Conservation (phyloP, 805 yeast species). For the Ogataea populi-albae region DNA sequence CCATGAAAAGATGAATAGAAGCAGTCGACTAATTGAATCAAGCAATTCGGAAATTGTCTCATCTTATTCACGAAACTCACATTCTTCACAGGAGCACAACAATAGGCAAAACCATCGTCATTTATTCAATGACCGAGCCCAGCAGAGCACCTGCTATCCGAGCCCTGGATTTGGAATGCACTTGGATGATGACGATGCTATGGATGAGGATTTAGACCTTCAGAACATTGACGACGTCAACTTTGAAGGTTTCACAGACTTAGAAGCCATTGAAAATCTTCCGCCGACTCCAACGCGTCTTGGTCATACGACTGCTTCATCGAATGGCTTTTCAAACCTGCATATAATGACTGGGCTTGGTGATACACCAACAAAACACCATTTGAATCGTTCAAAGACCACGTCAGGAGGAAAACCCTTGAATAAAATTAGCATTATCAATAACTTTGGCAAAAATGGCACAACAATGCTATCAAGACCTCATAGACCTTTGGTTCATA, state of each 20-base stretch:
- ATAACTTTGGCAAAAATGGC: constrained; percentile 1
- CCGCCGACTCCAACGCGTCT: constrained; percentile 46
- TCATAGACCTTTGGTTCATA: constrained; percentile 12
- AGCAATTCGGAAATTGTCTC: not conserved
- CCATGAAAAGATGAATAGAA: not conserved
- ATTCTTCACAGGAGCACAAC: constrained; percentile 1
- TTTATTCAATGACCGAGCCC: not conserved
- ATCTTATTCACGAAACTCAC: too few species aligned
- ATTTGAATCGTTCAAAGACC: constrained; percentile 16
- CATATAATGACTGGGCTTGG: not conserved
- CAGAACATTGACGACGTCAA: constrained; percentile 26
- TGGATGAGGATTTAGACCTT: constrained; percentile 29
- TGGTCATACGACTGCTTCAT: constrained; percentile 9
- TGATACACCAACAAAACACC: constrained; percentile 20
- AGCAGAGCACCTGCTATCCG: too few species aligned
- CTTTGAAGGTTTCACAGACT: constrained; percentile 26
- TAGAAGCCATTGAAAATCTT: constrained; percentile 24
- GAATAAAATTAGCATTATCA: not conserved
- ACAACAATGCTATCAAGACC: constrained; percentile 20
- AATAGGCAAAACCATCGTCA: not conserved
- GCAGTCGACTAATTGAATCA: not conserved
- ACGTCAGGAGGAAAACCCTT: constrained; percentile 23
- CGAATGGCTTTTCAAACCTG: not conserved
- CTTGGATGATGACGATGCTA: constrained; percentile 12
- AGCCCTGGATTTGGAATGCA: too few species aligned